Conservation (phyloP, 495 filamentous ascomycete species). For the Annulohypoxylon nitens region DNA sequence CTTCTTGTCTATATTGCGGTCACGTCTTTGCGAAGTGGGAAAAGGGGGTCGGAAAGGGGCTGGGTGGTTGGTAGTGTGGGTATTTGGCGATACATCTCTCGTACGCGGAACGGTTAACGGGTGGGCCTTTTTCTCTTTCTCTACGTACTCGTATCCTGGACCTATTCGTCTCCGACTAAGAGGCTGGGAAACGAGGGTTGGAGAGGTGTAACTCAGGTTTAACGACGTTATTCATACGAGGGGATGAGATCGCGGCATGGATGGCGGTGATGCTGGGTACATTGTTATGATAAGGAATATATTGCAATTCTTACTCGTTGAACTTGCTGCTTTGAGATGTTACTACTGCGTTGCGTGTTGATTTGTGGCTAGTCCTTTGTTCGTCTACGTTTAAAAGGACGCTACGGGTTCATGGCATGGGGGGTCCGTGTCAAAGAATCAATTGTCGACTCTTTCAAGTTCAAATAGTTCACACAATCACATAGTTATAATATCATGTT, state of each 20-base stretch:
- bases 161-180: background rate
- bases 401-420: background rate
- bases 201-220: background rate
- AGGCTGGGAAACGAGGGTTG: background rate
- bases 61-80: background rate
- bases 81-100: constrained; percentile 7
- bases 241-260: background rate
- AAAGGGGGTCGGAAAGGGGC: background rate
- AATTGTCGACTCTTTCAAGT: background rate
- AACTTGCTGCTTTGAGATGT: background rate
- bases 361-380: background rate
- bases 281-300: constrained; percentile 32
- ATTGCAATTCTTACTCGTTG: constrained; percentile 25
- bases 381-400: background rate
- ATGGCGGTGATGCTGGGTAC: constrained; percentile 12
- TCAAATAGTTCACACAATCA: background rate
- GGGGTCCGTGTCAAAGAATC: background rate
- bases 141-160: background rate
- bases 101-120: constrained; percentile 1
- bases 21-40: background rate
- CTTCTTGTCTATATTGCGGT: constrained; percentile 24
- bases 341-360: background rate
- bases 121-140: constrained; percentile 14
- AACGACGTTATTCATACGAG: constrained; percentile 7
- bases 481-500: background rate